phyloP scores from a whole-genome alignment of 1,284 basidiomycete genomes.

The Apiotrichum brassicae region DNA sequence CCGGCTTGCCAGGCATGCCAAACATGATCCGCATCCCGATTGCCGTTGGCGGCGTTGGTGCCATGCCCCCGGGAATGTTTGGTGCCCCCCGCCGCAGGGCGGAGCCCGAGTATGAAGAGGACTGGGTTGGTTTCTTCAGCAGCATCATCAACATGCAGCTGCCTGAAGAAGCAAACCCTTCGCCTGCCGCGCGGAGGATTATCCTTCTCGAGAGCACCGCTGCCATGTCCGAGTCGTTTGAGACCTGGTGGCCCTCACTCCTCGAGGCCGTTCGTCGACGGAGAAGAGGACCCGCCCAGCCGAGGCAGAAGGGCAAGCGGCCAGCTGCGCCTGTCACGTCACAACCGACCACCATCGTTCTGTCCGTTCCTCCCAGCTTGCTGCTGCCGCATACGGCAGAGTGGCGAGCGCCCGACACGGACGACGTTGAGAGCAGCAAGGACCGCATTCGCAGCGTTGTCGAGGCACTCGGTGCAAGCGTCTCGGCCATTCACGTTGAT shows the following conservation, averaged over 20 bases:
- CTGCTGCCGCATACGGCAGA: conserved; percentile 47
- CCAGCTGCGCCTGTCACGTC: conserved; percentile 1
- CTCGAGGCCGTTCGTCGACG: conserved; percentile 66
- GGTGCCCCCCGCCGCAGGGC: not conserved
- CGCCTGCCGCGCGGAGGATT: conserved; percentile 51
- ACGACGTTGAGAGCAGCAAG: conserved; percentile 41
- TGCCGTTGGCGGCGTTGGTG: conserved; percentile 2
- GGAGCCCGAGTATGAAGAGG: conserved; percentile 15
- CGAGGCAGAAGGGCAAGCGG: conserved; percentile 4
- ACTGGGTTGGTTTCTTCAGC: conserved; percentile 32
- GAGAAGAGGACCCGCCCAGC: conserved; percentile 40
- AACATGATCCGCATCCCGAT: conserved; percentile 17
- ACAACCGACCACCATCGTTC: conserved; percentile 66
- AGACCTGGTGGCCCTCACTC: conserved; percentile 71
- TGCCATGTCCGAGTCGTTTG: conserved; percentile 63
- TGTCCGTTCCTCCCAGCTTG: conserved; percentile 71
- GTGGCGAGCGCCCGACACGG: conserved; percentile 26
- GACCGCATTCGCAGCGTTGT: conserved; percentile 21
- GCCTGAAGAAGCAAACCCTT: not conserved
- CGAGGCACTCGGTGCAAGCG: conserved; percentile 17
- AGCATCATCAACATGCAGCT: conserved; percentile 31
- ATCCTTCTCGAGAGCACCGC: conserved; percentile 75
- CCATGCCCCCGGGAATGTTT: conserved; percentile 7
- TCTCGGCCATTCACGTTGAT: conserved; percentile 16
- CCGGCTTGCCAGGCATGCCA: conserved; percentile 1